Percentiles rank a stretch among this genome's conserved stretches.
Evolutionary conservation across 73 alveolate genomes (phyloP).

Genomic region (Paramecium caudatum): DNA sequence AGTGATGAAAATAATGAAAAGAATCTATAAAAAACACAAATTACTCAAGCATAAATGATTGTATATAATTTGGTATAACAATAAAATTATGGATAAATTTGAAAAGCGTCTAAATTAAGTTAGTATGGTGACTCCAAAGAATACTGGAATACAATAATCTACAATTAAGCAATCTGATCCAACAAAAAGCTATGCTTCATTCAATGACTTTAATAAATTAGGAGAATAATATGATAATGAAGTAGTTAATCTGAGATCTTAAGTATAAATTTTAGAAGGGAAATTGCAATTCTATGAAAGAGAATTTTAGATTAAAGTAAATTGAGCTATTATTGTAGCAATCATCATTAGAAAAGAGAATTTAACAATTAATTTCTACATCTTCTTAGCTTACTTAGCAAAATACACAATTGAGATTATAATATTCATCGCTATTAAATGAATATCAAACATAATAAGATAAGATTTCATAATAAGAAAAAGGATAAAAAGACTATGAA

Average conservation of each 20-base stretch:
- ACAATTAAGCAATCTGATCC: not conserved
- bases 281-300: conserved; percentile 45
- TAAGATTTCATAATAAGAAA: not conserved
- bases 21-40: conserved; percentile 1
- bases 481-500: not conserved
- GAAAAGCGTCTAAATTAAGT: conserved; percentile 59
- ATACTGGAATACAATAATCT: not conserved
- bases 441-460: conserved; percentile 37
- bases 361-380: conserved; percentile 32
- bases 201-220: conserved; percentile 34
- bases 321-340: conserved; percentile 5
- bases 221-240: conserved; percentile 52
- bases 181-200: conserved; percentile 18
- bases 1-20: not conserved
- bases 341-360: conserved; percentile 54
- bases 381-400: conserved; percentile 52
- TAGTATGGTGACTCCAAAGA: conserved; percentile 49
- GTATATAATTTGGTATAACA: too few relatives aligned
- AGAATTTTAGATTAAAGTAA: conserved; percentile 57
- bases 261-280: conserved; percentile 56
- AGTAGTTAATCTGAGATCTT: conserved; percentile 14
- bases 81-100: conserved; percentile 58
- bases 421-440: conserved; percentile 22
- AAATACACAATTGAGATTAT: conserved; percentile 27
- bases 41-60: too few relatives aligned